A percentile compares a stretch with the other conserved stretches of the same genome.
phyloP scores from a whole-genome alignment of 208 protist genomes.

The Balamuthia mandrillaris region DNA sequence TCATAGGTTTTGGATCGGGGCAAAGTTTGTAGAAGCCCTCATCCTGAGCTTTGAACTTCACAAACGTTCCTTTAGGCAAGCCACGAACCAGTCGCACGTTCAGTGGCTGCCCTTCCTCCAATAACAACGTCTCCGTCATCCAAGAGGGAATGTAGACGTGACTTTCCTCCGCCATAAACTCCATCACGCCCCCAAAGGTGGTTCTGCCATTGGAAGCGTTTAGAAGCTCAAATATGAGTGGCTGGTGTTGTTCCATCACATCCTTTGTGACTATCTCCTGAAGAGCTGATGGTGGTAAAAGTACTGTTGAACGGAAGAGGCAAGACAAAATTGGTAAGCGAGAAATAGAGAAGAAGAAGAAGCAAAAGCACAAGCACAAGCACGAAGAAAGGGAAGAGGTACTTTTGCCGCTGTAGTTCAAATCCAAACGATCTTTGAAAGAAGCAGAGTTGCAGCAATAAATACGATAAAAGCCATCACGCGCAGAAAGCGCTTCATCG shows the following conservation, averaged over 20 bases:
- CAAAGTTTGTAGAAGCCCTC: not conserved
- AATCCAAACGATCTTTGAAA: not conserved
- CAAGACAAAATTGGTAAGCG: not conserved
- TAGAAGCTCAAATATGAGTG: not conserved
- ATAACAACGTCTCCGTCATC: not conserved
- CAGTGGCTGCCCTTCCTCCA: no score
- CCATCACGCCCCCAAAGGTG: conserved; percentile 4
- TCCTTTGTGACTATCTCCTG: conserved; percentile 30
- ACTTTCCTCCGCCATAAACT: conserved; percentile 1
- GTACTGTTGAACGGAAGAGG: not conserved
- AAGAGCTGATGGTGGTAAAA: not conserved
- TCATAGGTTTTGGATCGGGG: conserved; percentile 21
- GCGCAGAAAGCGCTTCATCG: not conserved
- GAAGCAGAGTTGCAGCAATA: not conserved
- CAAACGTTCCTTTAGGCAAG: conserved; percentile 14
- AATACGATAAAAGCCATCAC: not conserved
- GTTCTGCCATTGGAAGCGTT: not conserved
- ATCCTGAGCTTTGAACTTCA: conserved; percentile 31
- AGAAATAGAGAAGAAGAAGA: not conserved
- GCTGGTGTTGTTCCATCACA: not conserved
- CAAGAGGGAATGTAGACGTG: not conserved
- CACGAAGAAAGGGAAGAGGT: not conserved
- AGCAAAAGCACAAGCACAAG: not conserved
- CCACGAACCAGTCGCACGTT: not conserved
- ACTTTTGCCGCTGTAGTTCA: conserved; percentile 24